Evolutionary conservation across 805 yeast species (phyloP).

Genomic region (Metschnikowia shivogae): DNA sequence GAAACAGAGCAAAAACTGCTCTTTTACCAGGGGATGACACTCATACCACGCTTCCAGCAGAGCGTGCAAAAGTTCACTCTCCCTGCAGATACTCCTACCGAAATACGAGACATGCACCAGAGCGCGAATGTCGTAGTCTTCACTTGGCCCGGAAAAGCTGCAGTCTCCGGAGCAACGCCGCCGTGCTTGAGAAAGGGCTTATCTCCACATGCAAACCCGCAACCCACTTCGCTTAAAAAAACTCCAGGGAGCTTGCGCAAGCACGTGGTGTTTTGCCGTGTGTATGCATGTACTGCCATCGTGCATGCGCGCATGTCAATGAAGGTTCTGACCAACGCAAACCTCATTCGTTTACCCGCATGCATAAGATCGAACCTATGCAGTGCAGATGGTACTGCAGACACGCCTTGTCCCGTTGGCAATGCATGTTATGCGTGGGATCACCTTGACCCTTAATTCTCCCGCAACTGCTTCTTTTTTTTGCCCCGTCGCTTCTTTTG

Average conservation of each 20-base stretch:
- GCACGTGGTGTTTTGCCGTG: no score
- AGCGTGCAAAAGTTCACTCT: background rate
- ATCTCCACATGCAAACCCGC: no score
- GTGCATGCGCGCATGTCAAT: constrained; percentile 4
- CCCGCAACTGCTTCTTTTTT: background rate
- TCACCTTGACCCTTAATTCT: background rate
- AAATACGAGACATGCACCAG: background rate
- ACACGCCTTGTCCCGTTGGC: background rate
- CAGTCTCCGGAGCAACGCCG: no score
- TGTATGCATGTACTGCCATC: background rate
- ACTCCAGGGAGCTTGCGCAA: no score
- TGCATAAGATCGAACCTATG: constrained; percentile 5
- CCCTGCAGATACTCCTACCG: background rate
- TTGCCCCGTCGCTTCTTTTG: background rate
- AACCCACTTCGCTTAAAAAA: no score
- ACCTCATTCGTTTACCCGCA: constrained; percentile 4
- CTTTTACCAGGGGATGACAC: no score
- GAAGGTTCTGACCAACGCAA: constrained; percentile 4
- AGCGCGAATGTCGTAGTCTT: no score
- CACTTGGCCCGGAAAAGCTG: no score
- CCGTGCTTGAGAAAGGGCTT: no score
- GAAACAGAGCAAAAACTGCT: no score
- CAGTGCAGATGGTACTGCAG: constrained; percentile 4
- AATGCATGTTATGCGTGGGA: background rate
- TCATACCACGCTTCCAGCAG: no score